Conservation (phyloP, 768 basidiomycete species). For the Inosperma sp. region DNA sequence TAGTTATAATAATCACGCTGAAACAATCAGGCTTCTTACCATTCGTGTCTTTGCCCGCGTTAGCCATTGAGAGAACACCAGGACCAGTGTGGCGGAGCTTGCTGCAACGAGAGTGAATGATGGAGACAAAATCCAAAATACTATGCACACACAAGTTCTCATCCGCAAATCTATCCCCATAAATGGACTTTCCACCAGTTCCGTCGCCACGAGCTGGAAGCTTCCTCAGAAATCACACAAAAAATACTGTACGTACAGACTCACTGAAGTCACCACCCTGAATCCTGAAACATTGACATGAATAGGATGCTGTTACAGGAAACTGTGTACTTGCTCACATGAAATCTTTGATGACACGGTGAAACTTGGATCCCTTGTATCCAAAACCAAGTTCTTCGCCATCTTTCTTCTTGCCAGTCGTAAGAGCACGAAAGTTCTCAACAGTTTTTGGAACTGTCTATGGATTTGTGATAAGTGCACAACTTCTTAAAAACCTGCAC, state of each 20-base stretch:
- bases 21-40: too few species aligned
- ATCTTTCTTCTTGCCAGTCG: conserved; percentile 77
- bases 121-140: background rate
- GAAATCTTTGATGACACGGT: conserved; percentile 92
- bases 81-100: conserved; percentile 92
- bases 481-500: background rate
- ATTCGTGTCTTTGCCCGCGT: conserved; percentile 89
- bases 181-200: conserved; percentile 93
- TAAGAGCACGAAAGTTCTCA: conserved; percentile 95
- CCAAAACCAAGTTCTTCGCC: conserved; percentile 78
- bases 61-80: conserved; percentile 92
- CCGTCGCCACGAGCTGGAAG: conserved; percentile 72
- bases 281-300: conserved; percentile 50
- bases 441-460: conserved; percentile 94
- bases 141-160: conserved; percentile 79
- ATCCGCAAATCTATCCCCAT: conserved; percentile 85
- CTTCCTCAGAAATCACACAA: conserved; percentile 4
- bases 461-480: conserved; percentile 2
- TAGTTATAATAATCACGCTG: too few species aligned
- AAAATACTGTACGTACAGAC: conserved; percentile 30
- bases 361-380: conserved; percentile 95
- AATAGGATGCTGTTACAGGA: background rate
- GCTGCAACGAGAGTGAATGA: conserved; percentile 40
- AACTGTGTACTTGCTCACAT: conserved; percentile 54
- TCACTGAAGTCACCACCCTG: conserved; percentile 98